A percentile compares a stretch with the other conserved stretches of the same genome.
These are phyloP conservation scores for Colletotrichum cordylinicola DNA, from an alignment of 2,329 filamentous ascomycete species.

Conservation along the genomic window DNA sequence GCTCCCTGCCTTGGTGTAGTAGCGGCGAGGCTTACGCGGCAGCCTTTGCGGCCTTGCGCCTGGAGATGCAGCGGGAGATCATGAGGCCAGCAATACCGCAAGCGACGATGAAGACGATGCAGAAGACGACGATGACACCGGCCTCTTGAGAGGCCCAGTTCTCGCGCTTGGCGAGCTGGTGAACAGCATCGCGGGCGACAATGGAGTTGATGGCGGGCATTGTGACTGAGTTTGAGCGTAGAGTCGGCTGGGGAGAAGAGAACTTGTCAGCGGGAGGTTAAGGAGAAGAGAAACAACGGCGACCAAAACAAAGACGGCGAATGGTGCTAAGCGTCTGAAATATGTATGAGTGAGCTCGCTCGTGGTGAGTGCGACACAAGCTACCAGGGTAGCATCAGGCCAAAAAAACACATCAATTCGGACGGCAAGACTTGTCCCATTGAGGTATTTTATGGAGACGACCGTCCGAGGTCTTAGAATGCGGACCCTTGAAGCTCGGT, in stretches of 20 bases:
- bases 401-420: not conserved
- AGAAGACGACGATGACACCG: conserved; percentile 49
- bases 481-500: not conserved
- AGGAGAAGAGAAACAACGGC: not conserved
- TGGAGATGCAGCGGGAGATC: conserved; percentile 35
- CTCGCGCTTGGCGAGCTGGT: conserved; percentile 45
- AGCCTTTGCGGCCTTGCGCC: conserved; percentile 31
- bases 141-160: conserved; percentile 44
- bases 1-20: not conserved
- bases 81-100: conserved; percentile 34
- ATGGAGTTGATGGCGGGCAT: conserved; percentile 48
- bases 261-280: not conserved
- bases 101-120: conserved; percentile 47
- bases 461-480: not conserved
- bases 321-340: not conserved
- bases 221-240: conserved; percentile 29
- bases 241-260: not conserved
- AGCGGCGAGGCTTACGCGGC: not conserved
- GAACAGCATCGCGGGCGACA: conserved; percentile 41
- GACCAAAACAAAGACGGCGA: not conserved
- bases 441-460: conserved; percentile 18
- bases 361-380: conserved; percentile 2
- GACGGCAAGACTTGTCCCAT: conserved; percentile 3
- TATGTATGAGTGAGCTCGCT: conserved; percentile 14
- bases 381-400: not conserved